These are phyloP conservation scores for Kluyveromyces siamensis DNA, from an alignment of 805 yeast species.

Conservation along the genomic window DNA sequence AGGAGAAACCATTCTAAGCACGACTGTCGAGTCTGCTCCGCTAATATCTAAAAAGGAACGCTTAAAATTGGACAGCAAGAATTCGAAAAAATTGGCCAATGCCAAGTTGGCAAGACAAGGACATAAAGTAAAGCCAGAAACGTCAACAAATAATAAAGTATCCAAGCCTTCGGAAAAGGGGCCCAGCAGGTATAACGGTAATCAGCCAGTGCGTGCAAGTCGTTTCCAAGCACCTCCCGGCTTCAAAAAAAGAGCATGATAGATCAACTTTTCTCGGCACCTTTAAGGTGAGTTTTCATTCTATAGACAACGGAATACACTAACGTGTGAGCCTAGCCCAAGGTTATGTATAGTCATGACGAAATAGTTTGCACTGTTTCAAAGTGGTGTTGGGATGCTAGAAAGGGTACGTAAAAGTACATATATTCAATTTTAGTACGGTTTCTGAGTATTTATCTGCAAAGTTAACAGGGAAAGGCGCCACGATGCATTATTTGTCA, in stretches of 20 bases:
- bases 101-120: conserved; percentile 23
- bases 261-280: conserved; percentile 80
- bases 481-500: too few relatives aligned
- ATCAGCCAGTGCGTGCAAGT: conserved; percentile 12
- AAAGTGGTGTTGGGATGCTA: too few relatives aligned
- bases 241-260: conserved; percentile 27
- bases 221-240: conserved; percentile 44
- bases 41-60: conserved; percentile 34
- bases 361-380: too few relatives aligned
- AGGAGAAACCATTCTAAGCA: conserved; percentile 77
- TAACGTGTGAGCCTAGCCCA: too few relatives aligned
- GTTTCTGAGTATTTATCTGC: too few relatives aligned
- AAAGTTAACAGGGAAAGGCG: too few relatives aligned
- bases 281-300: conserved; percentile 78
- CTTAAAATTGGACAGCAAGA: conserved; percentile 24
- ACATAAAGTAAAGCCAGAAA: conserved; percentile 3
- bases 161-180: background rate
- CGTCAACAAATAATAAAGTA: background rate
- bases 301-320: conserved; percentile 76
- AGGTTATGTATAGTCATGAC: too few relatives aligned
- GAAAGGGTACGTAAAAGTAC: too few relatives aligned
- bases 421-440: too few relatives aligned
- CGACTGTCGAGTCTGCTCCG: conserved; percentile 52
- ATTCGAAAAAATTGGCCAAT: conserved; percentile 27
- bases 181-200: background rate